Base-by-base conservation (phyloP, 805 yeast genomes). In the Monosporozyma solicola region DNA sequence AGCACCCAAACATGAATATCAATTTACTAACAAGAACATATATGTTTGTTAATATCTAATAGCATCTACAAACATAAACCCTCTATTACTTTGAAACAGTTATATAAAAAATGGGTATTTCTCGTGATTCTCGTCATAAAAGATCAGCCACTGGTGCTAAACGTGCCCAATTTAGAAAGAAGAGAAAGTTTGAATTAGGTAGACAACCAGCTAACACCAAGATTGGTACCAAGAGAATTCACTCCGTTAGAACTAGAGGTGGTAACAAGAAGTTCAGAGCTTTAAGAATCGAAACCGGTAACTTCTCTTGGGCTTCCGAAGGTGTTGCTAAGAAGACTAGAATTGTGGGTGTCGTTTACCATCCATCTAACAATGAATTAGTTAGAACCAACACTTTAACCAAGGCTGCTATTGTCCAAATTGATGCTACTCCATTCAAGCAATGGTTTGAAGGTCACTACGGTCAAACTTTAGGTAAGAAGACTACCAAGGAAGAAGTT, bases 51-150 rank as follows among this genome's bases (percentile, higher is more conserved):
- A 7, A 7, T 27, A 27, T 27, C 7, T 5, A 27, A 27, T 27
- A 27, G 2, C 20, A 10, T 10, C 20, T 43, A 8, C 11, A 8
- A 24, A 9, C 11, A 5, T 16, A n/a, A 20, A 20, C 20, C 6
- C n/a, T 41, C 6, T 20, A n/a, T 43, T 43, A 20, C 20, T 25
- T 43, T 16, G 6, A 35, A 35, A 35, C 13, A 25, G 24, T 43
- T 43, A n/a, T 43, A 43, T n/a, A 45, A 47, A 87, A 77, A 77
- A 94, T 94, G 99, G 98, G 99, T 91, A 94, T 94, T 87, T 91
- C 98, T 80, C 92, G 99, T 85, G 98, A 94, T 84, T 92, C 99
- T 79, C 97, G 97, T 82, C 99, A 94, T 90, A 94, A 94, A 88
- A 95, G 99, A 81, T 80, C 97, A 72, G 96, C 95, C 79, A 91